phyloP scores from a whole-genome alignment of 2,329 filamentous ascomycete species.

The Venturia pyrina region DNA sequence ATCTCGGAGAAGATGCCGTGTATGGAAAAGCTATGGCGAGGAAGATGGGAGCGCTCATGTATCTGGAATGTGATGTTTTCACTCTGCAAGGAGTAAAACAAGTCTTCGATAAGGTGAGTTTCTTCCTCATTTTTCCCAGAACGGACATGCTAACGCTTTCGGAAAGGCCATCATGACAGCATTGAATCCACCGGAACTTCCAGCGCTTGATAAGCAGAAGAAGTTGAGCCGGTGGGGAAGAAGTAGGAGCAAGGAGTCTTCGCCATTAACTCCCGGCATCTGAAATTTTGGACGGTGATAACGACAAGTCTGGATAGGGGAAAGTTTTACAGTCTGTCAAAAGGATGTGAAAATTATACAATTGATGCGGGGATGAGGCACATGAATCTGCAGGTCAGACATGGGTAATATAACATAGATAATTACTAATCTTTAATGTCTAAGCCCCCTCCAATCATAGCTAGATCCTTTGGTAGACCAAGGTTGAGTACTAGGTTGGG shows the following conservation, averaged over 20 bases:
- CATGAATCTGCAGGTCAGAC: no score
- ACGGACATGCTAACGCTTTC: background rate
- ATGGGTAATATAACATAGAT: no score
- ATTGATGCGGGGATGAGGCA: background rate
- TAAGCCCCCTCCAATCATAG: no score
- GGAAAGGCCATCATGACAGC: conserved; percentile 3
- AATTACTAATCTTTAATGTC: no score
- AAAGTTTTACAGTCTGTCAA: background rate
- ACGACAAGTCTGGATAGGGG: background rate
- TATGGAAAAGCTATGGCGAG: background rate
- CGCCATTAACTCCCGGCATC: background rate
- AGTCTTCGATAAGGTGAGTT: background rate
- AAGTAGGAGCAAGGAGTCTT: background rate
- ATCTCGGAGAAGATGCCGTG: background rate
- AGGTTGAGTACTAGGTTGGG: no score
- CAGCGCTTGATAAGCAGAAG: background rate
- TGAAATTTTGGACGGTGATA: background rate
- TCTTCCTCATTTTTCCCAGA: background rate
- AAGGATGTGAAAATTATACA: background rate
- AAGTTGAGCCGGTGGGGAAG: background rate
- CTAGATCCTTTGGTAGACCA: no score
- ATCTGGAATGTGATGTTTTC: background rate
- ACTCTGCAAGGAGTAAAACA: background rate
- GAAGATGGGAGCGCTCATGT: background rate
- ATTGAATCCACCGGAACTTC: background rate